phyloP scores from a whole-genome alignment of 176 grass and related monocot genomes.

The Hyparrhenia diplandra region DNA sequence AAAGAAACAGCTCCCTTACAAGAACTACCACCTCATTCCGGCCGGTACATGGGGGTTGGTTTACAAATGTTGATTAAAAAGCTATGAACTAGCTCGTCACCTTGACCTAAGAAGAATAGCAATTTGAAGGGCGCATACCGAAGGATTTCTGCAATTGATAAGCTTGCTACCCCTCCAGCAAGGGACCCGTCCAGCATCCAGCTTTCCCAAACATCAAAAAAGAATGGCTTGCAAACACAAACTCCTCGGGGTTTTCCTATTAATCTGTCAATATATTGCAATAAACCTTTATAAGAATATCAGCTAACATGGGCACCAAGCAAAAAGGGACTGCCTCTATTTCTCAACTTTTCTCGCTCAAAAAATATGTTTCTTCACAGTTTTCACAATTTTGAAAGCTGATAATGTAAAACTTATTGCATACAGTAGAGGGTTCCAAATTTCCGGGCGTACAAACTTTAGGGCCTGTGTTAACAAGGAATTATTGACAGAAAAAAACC shows the following conservation, averaged over 20 bases:
- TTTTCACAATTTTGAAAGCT: not conserved
- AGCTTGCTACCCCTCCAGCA: slow-evolving; percentile 66
- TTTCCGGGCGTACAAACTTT: not conserved
- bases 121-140: slow-evolving; percentile 42
- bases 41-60: too few relatives aligned
- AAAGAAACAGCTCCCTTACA: too few relatives aligned
- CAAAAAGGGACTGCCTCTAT: not conserved
- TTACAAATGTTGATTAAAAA: too few relatives aligned
- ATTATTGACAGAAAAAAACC: not conserved
- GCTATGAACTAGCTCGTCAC: too few relatives aligned
- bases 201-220: slow-evolving; percentile 89
- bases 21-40: too few relatives aligned
- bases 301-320: too few relatives aligned
- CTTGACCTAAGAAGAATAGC: not conserved
- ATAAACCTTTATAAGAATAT: not conserved
- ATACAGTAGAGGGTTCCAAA: not conserved
- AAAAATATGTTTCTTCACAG: not conserved
- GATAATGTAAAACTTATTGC: not conserved
- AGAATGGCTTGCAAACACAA: slow-evolving; percentile 91
- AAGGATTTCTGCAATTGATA: slow-evolving; percentile 88
- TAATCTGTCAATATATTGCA: slow-evolving; percentile 51
- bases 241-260: slow-evolving; percentile 89
- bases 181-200: slow-evolving; percentile 79
- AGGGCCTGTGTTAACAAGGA: not conserved
- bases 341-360: not conserved